These are phyloP conservation scores for Leptomonas pyrrhocoris DNA, from an alignment of 208 protist genomes.

Conservation along the genomic window DNA sequence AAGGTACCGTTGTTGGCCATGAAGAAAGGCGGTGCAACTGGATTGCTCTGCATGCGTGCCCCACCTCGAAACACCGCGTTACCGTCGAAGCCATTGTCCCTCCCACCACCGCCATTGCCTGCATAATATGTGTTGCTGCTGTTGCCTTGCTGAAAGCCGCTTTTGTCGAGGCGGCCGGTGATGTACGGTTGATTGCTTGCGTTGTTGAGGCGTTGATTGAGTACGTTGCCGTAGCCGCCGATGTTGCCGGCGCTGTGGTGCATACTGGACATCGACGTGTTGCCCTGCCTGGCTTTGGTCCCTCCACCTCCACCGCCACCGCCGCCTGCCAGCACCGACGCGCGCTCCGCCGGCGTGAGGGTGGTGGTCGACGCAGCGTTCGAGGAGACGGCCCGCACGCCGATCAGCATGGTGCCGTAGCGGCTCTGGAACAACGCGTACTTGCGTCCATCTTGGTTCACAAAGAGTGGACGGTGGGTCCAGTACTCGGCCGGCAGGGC, in stretches of 20 bases:
- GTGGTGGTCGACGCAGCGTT: neutral
- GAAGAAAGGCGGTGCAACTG: neutral
- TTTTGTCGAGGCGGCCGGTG: neutral
- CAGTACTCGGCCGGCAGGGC: conserved; percentile 47
- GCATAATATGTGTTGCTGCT: neutral
- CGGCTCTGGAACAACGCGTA: conserved; percentile 66
- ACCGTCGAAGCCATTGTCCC: neutral
- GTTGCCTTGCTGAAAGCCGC: neutral
- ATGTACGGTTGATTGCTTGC: neutral
- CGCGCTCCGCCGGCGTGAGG: neutral
- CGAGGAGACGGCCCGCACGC: conserved; percentile 49
- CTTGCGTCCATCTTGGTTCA: conserved; percentile 67
- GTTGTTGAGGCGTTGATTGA: neutral
- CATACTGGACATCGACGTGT: neutral
- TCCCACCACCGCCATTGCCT: neutral
- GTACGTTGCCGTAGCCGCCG: neutral
- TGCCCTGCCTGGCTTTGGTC: neutral
- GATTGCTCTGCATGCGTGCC: neutral
- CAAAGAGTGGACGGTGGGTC: conserved; percentile 37
- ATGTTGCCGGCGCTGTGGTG: conserved; percentile 4
- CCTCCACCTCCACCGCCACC: conserved; percentile 2
- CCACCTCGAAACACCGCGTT: neutral
- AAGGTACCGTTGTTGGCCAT: conserved; percentile 2
- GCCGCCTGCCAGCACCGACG: neutral
- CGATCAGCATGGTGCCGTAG: conserved; percentile 78